These are phyloP conservation scores for Eucalyptus microcorys DNA, from an alignment of 345 rosid genomes.

Conservation along the genomic window DNA sequence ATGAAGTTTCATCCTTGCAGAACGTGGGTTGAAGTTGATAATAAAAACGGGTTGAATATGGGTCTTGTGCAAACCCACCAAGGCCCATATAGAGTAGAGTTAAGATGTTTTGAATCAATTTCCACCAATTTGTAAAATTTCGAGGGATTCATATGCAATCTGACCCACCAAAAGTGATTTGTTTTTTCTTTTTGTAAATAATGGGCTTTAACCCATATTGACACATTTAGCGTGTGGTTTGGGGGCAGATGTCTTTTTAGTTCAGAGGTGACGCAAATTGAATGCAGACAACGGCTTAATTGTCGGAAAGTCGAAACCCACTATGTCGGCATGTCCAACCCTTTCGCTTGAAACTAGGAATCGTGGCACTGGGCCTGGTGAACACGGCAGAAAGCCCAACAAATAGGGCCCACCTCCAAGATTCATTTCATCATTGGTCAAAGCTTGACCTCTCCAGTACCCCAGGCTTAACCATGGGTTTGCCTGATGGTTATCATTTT, in stretches of 20 bases:
- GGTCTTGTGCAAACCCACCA: background rate
- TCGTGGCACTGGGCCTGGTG: background rate
- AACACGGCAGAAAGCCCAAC: background rate
- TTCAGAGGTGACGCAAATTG: accelerated
- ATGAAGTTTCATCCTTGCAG: background rate
- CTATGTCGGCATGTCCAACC: background rate
- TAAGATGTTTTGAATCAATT: background rate
- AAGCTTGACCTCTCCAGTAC: background rate
- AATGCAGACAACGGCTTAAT: background rate
- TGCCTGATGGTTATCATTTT: too few species aligned
- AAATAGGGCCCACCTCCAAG: background rate
- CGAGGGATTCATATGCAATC: background rate
- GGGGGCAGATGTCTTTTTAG: accelerated
- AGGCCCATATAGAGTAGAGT: background rate
- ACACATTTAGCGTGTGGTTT: accelerated
- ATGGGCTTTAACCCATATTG: background rate
- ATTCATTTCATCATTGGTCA: background rate
- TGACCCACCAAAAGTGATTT: background rate
- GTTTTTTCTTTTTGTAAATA: too few species aligned
- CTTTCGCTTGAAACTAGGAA: background rate
- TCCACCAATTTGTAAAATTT: background rate
- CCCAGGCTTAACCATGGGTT: too few species aligned
- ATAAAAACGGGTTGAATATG: background rate
- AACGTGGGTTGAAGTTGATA: background rate
- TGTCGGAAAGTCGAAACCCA: accelerated